Evolutionary conservation across 2,329 filamentous ascomycete species (phyloP).

Genomic region (Pyrenophora graminea): DNA sequence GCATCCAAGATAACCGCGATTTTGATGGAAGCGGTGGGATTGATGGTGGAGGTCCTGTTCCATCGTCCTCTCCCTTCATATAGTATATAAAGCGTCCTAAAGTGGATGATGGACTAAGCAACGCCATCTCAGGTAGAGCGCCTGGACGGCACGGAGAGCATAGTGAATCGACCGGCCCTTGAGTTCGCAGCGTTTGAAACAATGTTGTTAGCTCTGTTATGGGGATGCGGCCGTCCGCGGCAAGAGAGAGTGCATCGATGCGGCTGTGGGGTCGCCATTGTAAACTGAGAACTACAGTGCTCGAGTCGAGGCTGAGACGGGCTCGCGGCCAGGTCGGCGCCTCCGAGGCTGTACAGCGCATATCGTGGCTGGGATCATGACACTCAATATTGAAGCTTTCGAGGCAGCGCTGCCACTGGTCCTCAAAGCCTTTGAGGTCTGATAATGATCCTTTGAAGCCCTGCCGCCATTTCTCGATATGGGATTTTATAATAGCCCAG

Average conservation of each 20-base stretch:
- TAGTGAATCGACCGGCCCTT: not conserved
- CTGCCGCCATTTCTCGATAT: slow-evolving; percentile 22
- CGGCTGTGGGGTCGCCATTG: too few relatives aligned
- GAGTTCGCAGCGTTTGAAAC: slow-evolving; percentile 11
- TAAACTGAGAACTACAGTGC: too few relatives aligned
- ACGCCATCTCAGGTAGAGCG: not conserved
- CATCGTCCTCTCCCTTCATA: not conserved
- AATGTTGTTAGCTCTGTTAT: slow-evolving; percentile 19
- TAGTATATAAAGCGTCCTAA: not conserved
- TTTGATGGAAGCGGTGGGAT: not conserved
- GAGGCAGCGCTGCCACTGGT: slow-evolving; percentile 21
- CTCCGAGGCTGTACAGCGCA: slow-evolving; percentile 21
- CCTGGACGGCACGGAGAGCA: not conserved
- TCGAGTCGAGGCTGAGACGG: slow-evolving; percentile 3
- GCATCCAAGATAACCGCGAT: not conserved
- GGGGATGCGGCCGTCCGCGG: slow-evolving; percentile 21
- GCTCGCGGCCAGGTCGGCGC: slow-evolving; percentile 25
- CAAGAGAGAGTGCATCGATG: slow-evolving; percentile 20
- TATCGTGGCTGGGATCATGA: slow-evolving; percentile 25
- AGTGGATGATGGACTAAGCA: not conserved
- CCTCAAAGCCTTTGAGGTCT: slow-evolving; percentile 6
- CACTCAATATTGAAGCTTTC: slow-evolving; percentile 24
- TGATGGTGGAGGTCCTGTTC: not conserved
- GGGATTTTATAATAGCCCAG: slow-evolving; percentile 23
- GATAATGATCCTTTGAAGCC: not conserved